A percentile compares a stretch with the other conserved stretches of the same genome.
phyloP scores from a whole-genome alignment of 2,329 filamentous ascomycete genomes.

The Purpureocillium lavendulum region DNA sequence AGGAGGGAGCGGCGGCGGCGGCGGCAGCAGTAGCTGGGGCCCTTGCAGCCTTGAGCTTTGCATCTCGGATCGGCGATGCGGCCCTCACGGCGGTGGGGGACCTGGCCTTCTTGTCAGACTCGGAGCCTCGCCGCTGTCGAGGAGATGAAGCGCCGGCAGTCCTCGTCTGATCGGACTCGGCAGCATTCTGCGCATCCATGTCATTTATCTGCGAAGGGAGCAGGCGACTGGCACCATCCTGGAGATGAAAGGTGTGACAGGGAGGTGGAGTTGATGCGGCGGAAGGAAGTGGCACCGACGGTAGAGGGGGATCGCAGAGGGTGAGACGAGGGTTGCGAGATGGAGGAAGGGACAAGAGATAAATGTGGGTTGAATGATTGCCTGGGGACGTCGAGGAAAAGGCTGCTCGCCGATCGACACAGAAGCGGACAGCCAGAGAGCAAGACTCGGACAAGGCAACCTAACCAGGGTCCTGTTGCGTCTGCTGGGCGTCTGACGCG shows the following conservation, averaged over 20 bases:
- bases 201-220: constrained; percentile 48
- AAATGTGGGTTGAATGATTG: constrained; percentile 1
- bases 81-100: constrained; percentile 6
- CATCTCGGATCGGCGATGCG: constrained; percentile 8
- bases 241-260: constrained; percentile 22
- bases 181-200: constrained; percentile 63
- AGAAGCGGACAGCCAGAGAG: too few relatives aligned
- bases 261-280: constrained; percentile 7
- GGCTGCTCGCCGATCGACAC: background rate
- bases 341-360: background rate
- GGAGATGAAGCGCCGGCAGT: constrained; percentile 41
- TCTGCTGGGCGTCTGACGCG: too few relatives aligned
- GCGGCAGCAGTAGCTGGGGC: background rate
- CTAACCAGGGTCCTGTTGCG: background rate
- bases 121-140: constrained; percentile 27
- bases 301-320: background rate
- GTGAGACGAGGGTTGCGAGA: background rate
- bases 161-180: constrained; percentile 54
- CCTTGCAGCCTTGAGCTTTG: constrained; percentile 1
- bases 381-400: background rate
- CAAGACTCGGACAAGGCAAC: background rate
- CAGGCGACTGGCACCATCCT: constrained; percentile 51
- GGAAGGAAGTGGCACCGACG: background rate
- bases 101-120: constrained; percentile 13
- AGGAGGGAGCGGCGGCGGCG: background rate